Base-by-base conservation (phyloP, 257 asterid species). In the Striga asiatica region DNA sequence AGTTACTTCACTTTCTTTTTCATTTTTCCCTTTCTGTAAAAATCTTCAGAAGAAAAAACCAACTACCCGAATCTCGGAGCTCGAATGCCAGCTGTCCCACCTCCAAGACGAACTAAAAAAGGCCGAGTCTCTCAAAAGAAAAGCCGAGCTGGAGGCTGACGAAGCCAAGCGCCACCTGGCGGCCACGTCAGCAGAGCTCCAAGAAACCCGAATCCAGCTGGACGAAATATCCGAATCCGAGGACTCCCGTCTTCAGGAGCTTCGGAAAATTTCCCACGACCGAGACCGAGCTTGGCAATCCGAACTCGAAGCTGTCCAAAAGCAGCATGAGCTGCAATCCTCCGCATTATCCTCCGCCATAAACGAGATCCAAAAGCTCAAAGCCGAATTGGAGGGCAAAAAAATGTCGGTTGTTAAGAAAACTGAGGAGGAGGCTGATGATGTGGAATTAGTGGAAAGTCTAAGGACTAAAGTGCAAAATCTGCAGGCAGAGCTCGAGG, bases 251-350 rank as follows among this genome's bases (percentile, higher is more conserved):
- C 58, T 85, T 49, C 88, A 79, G 18, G 95, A 92, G 49, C 31
- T 92, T 27, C 84, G 83, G 7, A 81, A 84, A 74, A 69, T 82
- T 68, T 88, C 97, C 19, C 94, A 84, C 55, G 94, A 82, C 32
- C 74, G 95, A 16, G 94, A 92, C 24, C 78, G 74, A 28, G 93
- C 68, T 27, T 85, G 95, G 95, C 80, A 84, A 56, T 79, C 93
- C 12, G 97, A 92, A 51, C 81, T 92, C 29, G 95, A 82, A 49
- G 84, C 93, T 34, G 58, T 82, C 31, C 88, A 88, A 67, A 82
- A 77, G 71, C 97, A 92, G 75, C 84, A 79, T 43, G 62, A 75
- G 1, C 60, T 82, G 65, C 95, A 91, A 64, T 74, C 95, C 8
- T 65, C 80, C 14, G 85, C 98, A 39, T 64, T 84, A 45, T 62